Evolutionary conservation across 768 basidiomycete genomes (phyloP), one percentile per base, ranked within the genome.

Genomic region (Mycena rebaudengoi): DNA sequence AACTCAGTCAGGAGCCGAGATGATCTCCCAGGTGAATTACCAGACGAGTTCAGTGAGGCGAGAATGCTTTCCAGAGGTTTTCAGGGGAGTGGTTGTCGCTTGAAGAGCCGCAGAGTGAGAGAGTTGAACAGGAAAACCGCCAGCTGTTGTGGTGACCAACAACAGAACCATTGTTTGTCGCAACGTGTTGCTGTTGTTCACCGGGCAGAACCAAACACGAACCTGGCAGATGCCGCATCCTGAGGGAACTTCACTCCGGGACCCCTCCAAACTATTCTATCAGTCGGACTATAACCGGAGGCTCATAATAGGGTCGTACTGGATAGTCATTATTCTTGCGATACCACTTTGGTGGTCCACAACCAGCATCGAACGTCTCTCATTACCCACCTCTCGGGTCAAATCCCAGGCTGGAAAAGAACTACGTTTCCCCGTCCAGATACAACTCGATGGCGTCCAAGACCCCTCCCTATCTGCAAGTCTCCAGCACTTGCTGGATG

Each of bases 331-430:
- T 33, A 66, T 97, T 32, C 77, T 94, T 7, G 91, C 90, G 1
- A 62, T 96, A 20, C 98, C 98, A 3, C 83, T 94, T 49, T 99
- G 98, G 98, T 98, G 95, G 95, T 83, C 82, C 51, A 90, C 92
- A 26, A 99, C 98, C 5, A 92, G 92, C 66, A 97, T 99, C 28
- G 86, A 96, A 71, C 87, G 96, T 26, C 82, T 92, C 16, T 80
- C 90, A 0, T 79, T 98, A 13, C 94, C 96, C 1, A 78, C 82
- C 8, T 75, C 78, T 41, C 84, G 86, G 21, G 88, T 96, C 32
- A 74, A 75, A 39, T 80, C 82, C 7, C 83, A 89, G 68, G 79
- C 85, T 41, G 74, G 77, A 46, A 81, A 78, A 61, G 73, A 76
- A 37, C 78, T 87, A 21, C 66, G 69, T 18, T 79, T 89, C 51